Base-by-base conservation (phyloP, 352 stramenopile genomes). In the Pythium rhizo-oryzae region DNA sequence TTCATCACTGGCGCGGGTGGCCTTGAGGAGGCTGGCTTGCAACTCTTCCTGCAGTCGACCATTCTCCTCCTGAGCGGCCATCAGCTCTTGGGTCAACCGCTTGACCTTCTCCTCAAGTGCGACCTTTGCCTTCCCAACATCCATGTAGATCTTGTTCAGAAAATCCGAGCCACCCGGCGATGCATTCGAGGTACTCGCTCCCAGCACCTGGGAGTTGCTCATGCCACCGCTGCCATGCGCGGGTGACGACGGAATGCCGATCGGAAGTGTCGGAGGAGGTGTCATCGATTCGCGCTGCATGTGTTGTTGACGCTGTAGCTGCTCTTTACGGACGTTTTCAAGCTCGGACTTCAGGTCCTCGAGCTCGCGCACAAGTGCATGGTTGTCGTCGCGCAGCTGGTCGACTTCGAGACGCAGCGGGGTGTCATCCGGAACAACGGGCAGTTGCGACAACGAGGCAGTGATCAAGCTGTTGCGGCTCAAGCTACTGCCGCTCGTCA, bases 91-190 rank as follows among this genome's bases (percentile, higher is more conserved):
- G 13, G 82, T 82, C 1, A 92, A 68, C 41, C 87, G 77, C 49
- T 82, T 81, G 0, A 93, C 83, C 51, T 89, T 87, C 23, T 91
- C 85, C 21, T 93, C 85, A 12, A 93, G 66, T 23, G 77, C 74
- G 51, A 84, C 61, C 62, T 93, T 93, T n/a, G 85, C 83, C 62
- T 93, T 93, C 18, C 85, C 85, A 0, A 93, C 81, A 46, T 93
- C 83, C 61, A 82, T 73, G 69, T 92, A 93, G 51, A 91, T 93
- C 72, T 91, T 89, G 67, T 91, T 86, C 50, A 93, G 73, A 57
- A 91, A 93, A 8, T 80, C 82, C 63, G 74, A 35, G 43, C 70
- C 46, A 24, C 67, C 52, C 7, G 43, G 7, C 11, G 43, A 13
- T 33, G 60, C 18, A 8, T 30, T 53, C 4, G 60, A 65, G 15